Base-by-base conservation (phyloP, 441 rosid genomes). In the Sinapis alba region DNA sequence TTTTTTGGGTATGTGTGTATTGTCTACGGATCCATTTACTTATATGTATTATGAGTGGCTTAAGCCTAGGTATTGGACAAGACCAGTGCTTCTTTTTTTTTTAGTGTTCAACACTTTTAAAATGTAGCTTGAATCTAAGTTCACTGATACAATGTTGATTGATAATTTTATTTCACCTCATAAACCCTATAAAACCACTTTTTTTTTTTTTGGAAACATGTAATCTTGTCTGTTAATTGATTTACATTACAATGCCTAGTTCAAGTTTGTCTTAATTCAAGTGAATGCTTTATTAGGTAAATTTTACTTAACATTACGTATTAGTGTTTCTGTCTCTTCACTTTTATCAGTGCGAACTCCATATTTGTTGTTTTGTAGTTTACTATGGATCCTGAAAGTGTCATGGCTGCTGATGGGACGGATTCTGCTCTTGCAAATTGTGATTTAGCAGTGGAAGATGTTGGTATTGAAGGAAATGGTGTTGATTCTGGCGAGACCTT, bases 381-480 rank as follows among this genome's bases (percentile, higher is more conserved):
- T 65, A 68, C 26, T 53, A 96, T 96, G 99, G 97, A 93, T 58
- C 72, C 82, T 6, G 88, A 85, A 71, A 74, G 65, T 62, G 23
- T 77, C 54, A 63, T 77, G 62, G 80, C 80, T 9, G 53, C 28
- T 63, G 86, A 79, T 76, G 93, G 86, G 80, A 73, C 76, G 71
- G 94, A 88, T 74, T 66, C 78, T 63, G 62, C 82, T 50, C 73
- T 69, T 41, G 86, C 74, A 59, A 82, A 86, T 61, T 78, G 78
- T 66, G 69, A 10, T 36, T 36, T 64, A 20, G 27, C 68, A 16
- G 69, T 27, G 62, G 82, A 73, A n/a, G 32, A 19, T 66, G 73
- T 74, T 23, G 65, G 61, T 15, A 59, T 63, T 64, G 59, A 64
- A 62, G 78, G 71, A 19, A 82, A 84, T 77, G 89, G 83, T 9